Percentiles rank a stretch among this genome's conserved stretches.
phyloP scores from a whole-genome alignment of 2,329 filamentous ascomycete genomes.

The Rutstroemia sp. region DNA sequence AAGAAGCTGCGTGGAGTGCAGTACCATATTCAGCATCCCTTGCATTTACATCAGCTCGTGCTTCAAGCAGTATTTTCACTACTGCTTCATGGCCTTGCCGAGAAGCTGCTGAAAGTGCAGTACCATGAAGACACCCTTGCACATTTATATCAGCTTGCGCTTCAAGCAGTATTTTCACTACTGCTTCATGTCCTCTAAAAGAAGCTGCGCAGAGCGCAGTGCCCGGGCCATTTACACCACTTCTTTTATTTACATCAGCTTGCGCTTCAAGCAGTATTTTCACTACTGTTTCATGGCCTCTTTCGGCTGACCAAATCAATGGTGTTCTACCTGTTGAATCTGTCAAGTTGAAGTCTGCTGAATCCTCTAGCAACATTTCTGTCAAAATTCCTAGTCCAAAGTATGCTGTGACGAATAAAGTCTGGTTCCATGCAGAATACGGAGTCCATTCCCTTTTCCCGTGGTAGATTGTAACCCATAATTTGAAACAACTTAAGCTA shows the following conservation, averaged over 20 bases:
- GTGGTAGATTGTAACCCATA: neutral
- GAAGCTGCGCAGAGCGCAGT: neutral
- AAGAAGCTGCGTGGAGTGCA: neutral
- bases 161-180: constrained; percentile 3
- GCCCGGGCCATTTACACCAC: neutral
- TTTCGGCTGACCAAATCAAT: neutral
- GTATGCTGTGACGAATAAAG: neutral
- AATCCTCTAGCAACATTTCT: neutral
- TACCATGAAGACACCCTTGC: neutral
- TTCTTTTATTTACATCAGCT: neutral
- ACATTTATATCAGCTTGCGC: neutral
- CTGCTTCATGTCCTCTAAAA: neutral
- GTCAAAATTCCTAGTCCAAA: neutral
- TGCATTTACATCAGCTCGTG: constrained; percentile 1
- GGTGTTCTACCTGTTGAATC: neutral
- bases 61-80: neutral
- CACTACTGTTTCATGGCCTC: neutral
- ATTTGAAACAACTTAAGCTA: neutral
- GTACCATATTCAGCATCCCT: neutral
- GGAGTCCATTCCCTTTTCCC: neutral
- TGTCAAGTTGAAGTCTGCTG: neutral
- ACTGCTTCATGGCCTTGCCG: neutral
- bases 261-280: neutral
- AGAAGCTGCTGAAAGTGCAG: neutral
- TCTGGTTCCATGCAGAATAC: neutral